A percentile compares a stretch with the other conserved stretches of the same genome.
Conservation (phyloP, 1,284 basidiomycete genomes). For the Farysia itapuensis region DNA sequence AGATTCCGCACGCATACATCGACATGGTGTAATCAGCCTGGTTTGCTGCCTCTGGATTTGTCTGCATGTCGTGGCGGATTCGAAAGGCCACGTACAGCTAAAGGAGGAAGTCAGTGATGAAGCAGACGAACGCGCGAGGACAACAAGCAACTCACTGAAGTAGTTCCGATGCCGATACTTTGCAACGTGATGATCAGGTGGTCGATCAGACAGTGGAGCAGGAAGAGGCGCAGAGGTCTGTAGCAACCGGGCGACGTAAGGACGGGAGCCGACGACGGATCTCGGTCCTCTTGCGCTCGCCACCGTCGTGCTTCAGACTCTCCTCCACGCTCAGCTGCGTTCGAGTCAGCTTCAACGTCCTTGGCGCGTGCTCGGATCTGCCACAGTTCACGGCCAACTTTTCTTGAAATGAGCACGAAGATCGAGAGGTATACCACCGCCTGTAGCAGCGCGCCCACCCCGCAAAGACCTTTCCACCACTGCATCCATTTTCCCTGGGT, state of each 20-base stretch:
- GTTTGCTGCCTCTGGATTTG: too few relatives aligned
- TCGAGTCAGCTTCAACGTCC: neutral
- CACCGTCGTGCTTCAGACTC: neutral
- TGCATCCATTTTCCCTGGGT: constrained; percentile 3
- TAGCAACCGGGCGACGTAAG: constrained; percentile 16
- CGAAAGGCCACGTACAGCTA: too few relatives aligned
- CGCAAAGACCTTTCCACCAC: constrained; percentile 1
- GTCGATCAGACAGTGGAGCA: constrained; percentile 28
- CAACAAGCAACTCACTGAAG: constrained; percentile 14
- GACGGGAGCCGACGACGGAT: neutral
- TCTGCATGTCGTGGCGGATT: too few relatives aligned
- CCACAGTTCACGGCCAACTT: constrained; percentile 8
- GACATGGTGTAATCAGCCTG: too few relatives aligned
- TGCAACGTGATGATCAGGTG: constrained; percentile 15
- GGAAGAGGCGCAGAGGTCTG: constrained; percentile 13
- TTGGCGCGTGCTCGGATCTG: constrained; percentile 4
- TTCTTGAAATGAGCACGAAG: constrained; percentile 2
- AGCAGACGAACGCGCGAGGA: too few relatives aligned
- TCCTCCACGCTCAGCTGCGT: neutral
- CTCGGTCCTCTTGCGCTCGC: neutral
- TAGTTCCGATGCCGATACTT: constrained; percentile 7
- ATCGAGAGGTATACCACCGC: constrained; percentile 2
- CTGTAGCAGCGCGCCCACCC: constrained; percentile 1
- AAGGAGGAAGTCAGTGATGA: too few relatives aligned
- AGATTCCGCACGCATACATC: neutral